Conservation (phyloP, 2,329 filamentous ascomycete species). For the Grosmannia penicillata region DNA sequence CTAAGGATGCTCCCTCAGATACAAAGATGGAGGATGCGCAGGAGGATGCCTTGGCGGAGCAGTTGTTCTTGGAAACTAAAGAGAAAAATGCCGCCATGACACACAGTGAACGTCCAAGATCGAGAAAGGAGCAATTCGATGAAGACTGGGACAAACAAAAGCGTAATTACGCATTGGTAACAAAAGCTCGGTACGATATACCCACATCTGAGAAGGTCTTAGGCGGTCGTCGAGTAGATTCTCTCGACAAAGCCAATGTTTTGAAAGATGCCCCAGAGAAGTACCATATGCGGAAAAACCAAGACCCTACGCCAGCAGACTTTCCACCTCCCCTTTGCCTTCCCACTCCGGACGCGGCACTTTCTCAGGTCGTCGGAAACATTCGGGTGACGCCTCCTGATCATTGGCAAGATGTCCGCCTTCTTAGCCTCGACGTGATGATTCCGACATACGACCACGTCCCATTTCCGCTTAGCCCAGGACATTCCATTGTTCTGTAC, state of each 20-base stretch:
- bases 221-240: slow-evolving; percentile 11
- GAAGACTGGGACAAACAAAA: slow-evolving; percentile 11
- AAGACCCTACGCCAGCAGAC: slow-evolving; percentile 3
- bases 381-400: slow-evolving; percentile 54
- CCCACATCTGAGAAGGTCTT: slow-evolving; percentile 8
- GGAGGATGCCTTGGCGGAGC: too few species aligned
- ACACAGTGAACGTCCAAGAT: slow-evolving; percentile 10
- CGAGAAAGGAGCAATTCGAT: slow-evolving; percentile 9
- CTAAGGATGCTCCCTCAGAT: too few species aligned
- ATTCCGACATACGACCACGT: slow-evolving; percentile 9
- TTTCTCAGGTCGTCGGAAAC: slow-evolving; percentile 49
- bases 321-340: slow-evolving; percentile 24
- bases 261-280: slow-evolving; percentile 20
- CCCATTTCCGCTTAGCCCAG: slow-evolving; percentile 38
- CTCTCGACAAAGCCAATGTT: slow-evolving; percentile 21
- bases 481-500: slow-evolving; percentile 67
- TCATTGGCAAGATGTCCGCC: slow-evolving; percentile 92
- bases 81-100: slow-evolving; percentile 13
- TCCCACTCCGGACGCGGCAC: slow-evolving; percentile 40
- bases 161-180: slow-evolving; percentile 9
- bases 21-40: too few species aligned
- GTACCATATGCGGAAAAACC: slow-evolving; percentile 14
- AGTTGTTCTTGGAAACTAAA: slow-evolving; percentile 7
- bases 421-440: slow-evolving; percentile 45
- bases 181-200: neutral